phyloP scores from a whole-genome alignment of 139 green algal genomes.

The Coccomyxa sp. region DNA sequence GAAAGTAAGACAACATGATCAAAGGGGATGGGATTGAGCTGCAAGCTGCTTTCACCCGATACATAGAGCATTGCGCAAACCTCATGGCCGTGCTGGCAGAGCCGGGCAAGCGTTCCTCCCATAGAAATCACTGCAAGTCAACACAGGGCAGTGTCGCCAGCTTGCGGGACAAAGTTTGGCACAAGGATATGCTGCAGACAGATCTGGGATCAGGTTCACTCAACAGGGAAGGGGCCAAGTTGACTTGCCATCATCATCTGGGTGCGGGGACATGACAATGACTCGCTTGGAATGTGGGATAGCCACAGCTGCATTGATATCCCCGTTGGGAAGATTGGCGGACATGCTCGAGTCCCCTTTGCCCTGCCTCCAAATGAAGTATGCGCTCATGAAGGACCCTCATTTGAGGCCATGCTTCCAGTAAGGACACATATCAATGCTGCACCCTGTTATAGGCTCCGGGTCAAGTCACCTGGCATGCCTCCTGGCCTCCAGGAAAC shows the following conservation, averaged over 20 bases:
- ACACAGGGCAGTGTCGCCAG: no score
- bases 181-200: no score
- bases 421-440: no score
- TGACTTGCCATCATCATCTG: conserved; percentile 14
- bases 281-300: conserved; percentile 7
- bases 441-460: neutral
- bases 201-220: no score
- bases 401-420: no score
- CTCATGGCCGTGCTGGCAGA: conserved; percentile 13
- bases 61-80: neutral
- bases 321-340: neutral
- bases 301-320: neutral
- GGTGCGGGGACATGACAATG: conserved; percentile 19
- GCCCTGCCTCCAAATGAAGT: no score
- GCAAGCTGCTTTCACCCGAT: neutral
- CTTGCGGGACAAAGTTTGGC: no score
- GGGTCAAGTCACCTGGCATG: neutral
- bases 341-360: neutral
- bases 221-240: no score
- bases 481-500: neutral
- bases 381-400: no score
- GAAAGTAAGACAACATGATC: neutral
- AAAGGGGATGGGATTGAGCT: neutral
- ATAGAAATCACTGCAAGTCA: conserved; percentile 11
- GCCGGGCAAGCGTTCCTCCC: conserved; percentile 17